phyloP scores from a whole-genome alignment of 495 filamentous ascomycete genomes.

The Penicillium samsonianum region DNA sequence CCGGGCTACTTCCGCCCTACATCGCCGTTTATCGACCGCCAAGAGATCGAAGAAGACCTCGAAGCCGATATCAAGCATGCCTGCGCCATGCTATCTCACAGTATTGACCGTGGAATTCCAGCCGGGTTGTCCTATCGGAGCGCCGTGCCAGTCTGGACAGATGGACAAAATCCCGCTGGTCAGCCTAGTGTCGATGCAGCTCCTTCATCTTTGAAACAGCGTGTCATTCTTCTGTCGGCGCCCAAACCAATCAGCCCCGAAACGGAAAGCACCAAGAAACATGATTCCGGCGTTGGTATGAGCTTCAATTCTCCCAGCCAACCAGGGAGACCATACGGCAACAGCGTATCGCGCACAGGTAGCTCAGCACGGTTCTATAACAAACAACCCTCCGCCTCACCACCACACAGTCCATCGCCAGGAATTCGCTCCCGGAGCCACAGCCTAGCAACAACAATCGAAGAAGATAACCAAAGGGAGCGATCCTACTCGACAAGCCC shows the following conservation, averaged over 20 bases:
- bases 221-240: background rate
- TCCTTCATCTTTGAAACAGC: background rate
- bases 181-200: background rate
- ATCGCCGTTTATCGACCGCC: constrained; percentile 24
- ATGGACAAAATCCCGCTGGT: background rate
- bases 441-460: constrained; percentile 16
- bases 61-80: constrained; percentile 28
- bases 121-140: constrained; percentile 19
- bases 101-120: constrained; percentile 30
- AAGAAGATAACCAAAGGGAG: constrained; percentile 1
- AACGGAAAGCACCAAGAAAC: constrained; percentile 3
- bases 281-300: constrained; percentile 12
- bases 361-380: constrained; percentile 26
- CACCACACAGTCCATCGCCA: constrained; percentile 2
- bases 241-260: constrained; percentile 5
- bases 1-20: constrained; percentile 27
- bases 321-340: background rate
- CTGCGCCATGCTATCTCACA: constrained; percentile 27
- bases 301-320: constrained; percentile 11
- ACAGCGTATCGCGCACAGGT: constrained; percentile 9
- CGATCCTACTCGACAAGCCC: constrained; percentile 23
- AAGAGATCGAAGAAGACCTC: constrained; percentile 24
- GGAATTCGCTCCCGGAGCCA: constrained; percentile 15
- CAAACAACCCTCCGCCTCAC: constrained; percentile 11
- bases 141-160: constrained; percentile 2